Percentiles rank a stretch among this genome's conserved stretches.
Conservation (phyloP, 306 rosid species). For the Cyamopsis tetragonoloba region DNA sequence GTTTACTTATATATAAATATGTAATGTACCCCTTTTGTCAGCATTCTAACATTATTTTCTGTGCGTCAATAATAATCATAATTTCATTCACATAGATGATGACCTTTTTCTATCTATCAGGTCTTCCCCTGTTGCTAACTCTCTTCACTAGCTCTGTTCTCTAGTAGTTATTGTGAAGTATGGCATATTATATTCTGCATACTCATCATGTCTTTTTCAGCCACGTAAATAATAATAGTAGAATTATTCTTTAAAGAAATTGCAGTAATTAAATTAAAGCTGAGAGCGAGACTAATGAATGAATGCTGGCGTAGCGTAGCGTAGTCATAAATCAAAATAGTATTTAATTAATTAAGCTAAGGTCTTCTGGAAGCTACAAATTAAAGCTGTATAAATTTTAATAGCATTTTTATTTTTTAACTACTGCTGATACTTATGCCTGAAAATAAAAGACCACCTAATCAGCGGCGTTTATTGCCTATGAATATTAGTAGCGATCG, state of each 20-base stretch:
- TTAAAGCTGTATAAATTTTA: neutral
- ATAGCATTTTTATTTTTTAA: no score
- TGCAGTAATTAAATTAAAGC: neutral
- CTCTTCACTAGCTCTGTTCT: no score
- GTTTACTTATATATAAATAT: neutral
- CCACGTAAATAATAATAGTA: neutral
- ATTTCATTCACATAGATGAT: no score
- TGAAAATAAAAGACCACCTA: no score
- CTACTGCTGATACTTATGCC: no score
- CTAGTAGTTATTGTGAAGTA: conserved; percentile 20
- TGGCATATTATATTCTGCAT: neutral
- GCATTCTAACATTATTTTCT: neutral
- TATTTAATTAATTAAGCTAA: neutral
- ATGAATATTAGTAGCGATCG: no score
- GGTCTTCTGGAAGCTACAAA: neutral
- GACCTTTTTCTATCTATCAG: no score
- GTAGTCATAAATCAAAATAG: neutral
- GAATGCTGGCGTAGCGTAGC: neutral
- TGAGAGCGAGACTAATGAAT: neutral
- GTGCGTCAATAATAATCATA: neutral
- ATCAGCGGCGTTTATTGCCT: no score
- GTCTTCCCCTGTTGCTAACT: neutral
- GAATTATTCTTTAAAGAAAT: no score
- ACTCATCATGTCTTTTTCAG: conserved; percentile 17
- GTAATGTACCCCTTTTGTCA: conserved; percentile 16